Base-by-base conservation (phyloP, 1,284 basidiomycete genomes). In the Cystobasidium slooffiae region DNA sequence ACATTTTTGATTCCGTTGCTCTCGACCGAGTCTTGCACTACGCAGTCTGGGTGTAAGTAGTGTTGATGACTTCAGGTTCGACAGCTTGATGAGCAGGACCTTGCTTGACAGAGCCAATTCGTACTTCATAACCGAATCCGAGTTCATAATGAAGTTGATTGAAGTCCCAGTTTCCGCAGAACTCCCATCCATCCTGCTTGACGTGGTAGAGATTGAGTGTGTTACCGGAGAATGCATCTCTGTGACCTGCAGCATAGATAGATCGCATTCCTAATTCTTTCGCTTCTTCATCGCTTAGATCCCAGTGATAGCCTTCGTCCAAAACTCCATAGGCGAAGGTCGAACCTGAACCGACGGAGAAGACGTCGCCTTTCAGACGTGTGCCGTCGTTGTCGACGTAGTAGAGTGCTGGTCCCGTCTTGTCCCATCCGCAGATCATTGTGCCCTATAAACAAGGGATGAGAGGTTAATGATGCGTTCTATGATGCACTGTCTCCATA, bases 361-460 rank as follows among this genome's bases (percentile, higher is more conserved):
- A 99, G 16, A 98, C 83, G 83, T 99, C 91, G 58, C 97, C 96
- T 82, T 96, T 97, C 70, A 99, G 85, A 31, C 97, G 90, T 10
- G 93, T 92, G 49, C 97, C 97, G 78, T 99, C 97, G 16, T 93
- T 96, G 84, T 99, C 97, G 72, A 99, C 97, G 83, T 99, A 99
- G 85, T 95, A 99, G 47, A 99, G 86, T 14, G 93, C 89, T n/a
- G 96, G 96, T 0, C 97, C 96, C 10, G 96, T 97, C 87, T 98
- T 99, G 85, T 99, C 97, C 95, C 96, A 99, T 39, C 97, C 97
- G 80, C 95, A 98, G 78, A 99, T 97, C 97, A 99, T 99, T 1
- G 97, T 99, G 73, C 97, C 97, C 93, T 65, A 43, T 18, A 43
- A 9, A 49, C 31, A 46, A n/a, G 16, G 43, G 5, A 51, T 43